Base-by-base conservation (phyloP, 345 rosid genomes). In the Salix dunnii region DNA sequence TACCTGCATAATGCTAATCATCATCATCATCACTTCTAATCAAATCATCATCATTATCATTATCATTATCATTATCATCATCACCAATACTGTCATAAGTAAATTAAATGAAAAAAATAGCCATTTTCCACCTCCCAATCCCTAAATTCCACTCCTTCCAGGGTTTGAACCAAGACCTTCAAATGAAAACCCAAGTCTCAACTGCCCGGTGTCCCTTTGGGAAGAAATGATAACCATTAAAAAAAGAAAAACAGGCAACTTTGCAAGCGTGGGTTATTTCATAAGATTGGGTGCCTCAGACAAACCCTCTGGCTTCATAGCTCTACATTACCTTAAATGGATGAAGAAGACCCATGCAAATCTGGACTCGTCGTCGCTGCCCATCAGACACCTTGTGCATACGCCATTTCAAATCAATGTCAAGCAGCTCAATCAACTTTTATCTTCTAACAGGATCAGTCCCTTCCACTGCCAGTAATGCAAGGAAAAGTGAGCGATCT, bases 361-460 rank as follows among this genome's bases (percentile, higher is more conserved):
- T 96, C 73, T 96, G 99, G 74, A 96, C 99, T 30, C 99, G 89
- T 13, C 99, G 96, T 12, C 94, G 88, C 80, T 96, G 99, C 20
- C 99, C 99, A 82, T 96, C 99, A 70, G 99, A 96, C 35, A 92
- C 99, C 82, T 96, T 96, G 77, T 96, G 99, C 99, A 93, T 96
- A 79, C 98, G 92, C 99, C 99, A 93, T 72, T 87, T 88, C 62
- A 96, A 83, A 82, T 93, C 93, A 40, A 96, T 93, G 76, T 93
- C 99, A 81, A 96, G 99, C 79, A 96, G 90, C 63, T 93, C 98
- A 81, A 93, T 93, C 81, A 96, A 80, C 80, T 79, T 90, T 13
- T 90, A 96, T 85, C 98, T 93, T 89, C 99, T 89, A 51, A 28
- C 83, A 60, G 96, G 92, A 90, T 93, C 96, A 77, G 89, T 75